These are phyloP conservation scores for Escallonia rubra DNA, from an alignment of 129 eudicot genomes.

Conservation along the genomic window DNA sequence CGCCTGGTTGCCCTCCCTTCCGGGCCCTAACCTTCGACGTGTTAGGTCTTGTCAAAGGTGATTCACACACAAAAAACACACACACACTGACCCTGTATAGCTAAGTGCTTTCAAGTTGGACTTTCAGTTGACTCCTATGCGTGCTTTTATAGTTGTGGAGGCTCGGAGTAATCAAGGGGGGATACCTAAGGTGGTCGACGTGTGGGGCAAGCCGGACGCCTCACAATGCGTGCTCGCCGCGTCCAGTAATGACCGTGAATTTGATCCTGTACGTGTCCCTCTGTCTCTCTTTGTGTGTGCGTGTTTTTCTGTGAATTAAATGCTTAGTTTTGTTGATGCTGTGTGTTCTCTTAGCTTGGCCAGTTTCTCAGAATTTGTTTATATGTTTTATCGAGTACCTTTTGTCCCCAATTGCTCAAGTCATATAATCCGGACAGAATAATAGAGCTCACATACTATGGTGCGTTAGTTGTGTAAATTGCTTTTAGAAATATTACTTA, in stretches of 20 bases:
- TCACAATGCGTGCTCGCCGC: constrained; percentile 63
- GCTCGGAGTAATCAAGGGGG: constrained; percentile 61
- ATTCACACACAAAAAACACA: too few relatives aligned
- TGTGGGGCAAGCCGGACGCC: constrained; percentile 93
- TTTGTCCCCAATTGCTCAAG: too few relatives aligned
- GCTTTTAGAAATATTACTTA: too few relatives aligned
- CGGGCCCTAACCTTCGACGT: constrained; percentile 79
- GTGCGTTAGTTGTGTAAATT: too few relatives aligned
- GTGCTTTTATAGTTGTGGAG: constrained; percentile 52
- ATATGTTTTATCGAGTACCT: too few relatives aligned
- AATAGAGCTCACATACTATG: too few relatives aligned
- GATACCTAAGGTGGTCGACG: constrained; percentile 74
- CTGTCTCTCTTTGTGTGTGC: background rate
- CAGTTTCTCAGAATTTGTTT: background rate
- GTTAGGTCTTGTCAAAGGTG: constrained; percentile 93
- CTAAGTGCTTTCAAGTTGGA: background rate
- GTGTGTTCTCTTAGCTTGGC: background rate
- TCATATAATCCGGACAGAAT: too few relatives aligned
- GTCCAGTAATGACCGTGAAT: constrained; percentile 55
- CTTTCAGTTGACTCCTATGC: background rate
- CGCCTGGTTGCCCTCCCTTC: constrained; percentile 85
- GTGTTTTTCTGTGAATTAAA: background rate
- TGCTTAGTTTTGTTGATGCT: too few relatives aligned
- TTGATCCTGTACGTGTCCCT: constrained; percentile 55
- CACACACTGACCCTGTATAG: background rate